phyloP scores from a whole-genome alignment of 148 eudicot species.

The Arctostaphylos glauca region DNA sequence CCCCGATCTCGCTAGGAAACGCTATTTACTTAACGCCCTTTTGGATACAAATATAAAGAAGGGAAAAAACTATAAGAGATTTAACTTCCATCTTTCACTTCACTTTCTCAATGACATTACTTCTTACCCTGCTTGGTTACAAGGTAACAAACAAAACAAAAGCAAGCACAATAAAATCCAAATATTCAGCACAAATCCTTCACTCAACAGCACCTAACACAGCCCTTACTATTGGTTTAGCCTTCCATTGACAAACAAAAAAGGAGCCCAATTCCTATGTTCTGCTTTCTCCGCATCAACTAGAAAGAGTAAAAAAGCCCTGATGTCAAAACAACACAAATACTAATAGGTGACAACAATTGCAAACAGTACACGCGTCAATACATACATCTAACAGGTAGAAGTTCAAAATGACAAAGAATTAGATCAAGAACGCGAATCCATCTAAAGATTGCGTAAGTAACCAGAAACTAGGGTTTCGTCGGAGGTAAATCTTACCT shows the following conservation, averaged over 20 bases:
- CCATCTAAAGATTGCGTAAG: neutral
- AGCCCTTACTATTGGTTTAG: neutral
- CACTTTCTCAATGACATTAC: neutral
- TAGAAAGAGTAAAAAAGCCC: neutral
- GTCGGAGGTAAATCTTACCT: constrained; percentile 34
- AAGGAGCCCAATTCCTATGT: neutral
- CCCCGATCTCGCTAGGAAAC: too few relatives aligned
- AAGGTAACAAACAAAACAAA: neutral
- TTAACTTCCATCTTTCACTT: neutral
- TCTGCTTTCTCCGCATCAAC: neutral
- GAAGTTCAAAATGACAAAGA: neutral
- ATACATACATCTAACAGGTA: neutral
- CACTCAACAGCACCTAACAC: constrained; percentile 11
- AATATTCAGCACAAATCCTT: neutral
- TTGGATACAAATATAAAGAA: neutral
- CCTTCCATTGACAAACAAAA: neutral
- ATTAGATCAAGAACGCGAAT: neutral
- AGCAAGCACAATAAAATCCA: neutral
- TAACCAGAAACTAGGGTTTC: constrained; percentile 25
- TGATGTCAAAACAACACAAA: neutral
- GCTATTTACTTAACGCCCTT: neutral
- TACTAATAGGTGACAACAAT: neutral
- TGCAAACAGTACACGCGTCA: neutral
- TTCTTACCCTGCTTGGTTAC: neutral
- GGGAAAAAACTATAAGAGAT: neutral